Evolutionary conservation across 768 basidiomycete species (phyloP).

Genomic region (Chiua virens): DNA sequence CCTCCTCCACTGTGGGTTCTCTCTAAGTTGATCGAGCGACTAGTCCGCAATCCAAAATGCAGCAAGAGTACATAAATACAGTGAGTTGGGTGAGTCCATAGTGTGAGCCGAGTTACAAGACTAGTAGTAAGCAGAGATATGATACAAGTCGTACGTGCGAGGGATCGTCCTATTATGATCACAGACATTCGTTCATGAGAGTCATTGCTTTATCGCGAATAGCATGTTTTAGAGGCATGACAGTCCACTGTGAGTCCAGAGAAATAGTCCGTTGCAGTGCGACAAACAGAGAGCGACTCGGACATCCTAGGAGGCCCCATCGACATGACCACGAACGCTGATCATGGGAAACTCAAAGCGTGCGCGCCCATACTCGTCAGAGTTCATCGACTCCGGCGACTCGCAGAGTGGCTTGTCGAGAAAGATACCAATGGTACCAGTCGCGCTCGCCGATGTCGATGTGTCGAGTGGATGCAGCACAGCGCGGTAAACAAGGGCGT

Average conservation of each 20-base stretch:
- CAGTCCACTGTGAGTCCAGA: background rate
- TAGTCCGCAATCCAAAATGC: too few species aligned
- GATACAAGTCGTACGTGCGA: constrained; percentile 2
- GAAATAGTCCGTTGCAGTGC: background rate
- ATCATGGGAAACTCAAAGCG: background rate
- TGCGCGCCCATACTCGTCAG: background rate
- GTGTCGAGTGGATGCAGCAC: background rate
- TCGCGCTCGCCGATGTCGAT: background rate
- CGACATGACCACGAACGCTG: background rate
- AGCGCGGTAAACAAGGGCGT: background rate
- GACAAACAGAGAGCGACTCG: background rate
- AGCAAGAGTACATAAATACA: background rate
- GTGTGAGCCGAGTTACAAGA: constrained; percentile 3
- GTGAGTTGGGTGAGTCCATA: constrained; percentile 7
- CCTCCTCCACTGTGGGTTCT: too few species aligned
- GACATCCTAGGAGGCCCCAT: background rate
- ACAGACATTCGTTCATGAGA: background rate
- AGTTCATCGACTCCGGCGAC: constrained; percentile 19
- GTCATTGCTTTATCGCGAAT: background rate
- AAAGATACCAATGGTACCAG: background rate
- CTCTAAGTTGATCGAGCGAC: background rate
- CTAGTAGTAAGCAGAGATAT: background rate
- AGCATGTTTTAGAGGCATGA: background rate
- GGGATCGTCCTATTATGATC: constrained; percentile 6
- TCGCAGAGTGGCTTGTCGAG: constrained; percentile 20